Conservation (phyloP, 768 basidiomycete species). For the Boletales sp. region DNA sequence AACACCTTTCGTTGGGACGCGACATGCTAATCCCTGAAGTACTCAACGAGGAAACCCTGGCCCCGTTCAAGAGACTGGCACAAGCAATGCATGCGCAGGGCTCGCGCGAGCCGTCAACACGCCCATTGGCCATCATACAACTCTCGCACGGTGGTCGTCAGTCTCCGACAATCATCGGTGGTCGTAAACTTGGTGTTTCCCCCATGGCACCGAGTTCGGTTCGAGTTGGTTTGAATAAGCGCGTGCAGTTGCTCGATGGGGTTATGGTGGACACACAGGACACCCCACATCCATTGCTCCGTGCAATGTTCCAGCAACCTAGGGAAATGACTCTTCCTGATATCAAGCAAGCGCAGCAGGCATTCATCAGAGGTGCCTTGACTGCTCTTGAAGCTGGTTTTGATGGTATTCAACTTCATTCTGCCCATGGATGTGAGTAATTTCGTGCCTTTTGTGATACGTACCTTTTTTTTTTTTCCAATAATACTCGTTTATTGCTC, state of each 20-base stretch:
- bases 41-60: conserved; percentile 40
- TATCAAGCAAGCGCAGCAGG: conserved; percentile 54
- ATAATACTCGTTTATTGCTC: too few species aligned
- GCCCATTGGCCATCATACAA: conserved; percentile 67
- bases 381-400: conserved; percentile 69
- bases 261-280: conserved; percentile 3
- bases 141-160: conserved; percentile 83
- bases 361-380: conserved; percentile 65
- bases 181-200: conserved; percentile 53
- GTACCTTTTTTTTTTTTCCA: too few species aligned
- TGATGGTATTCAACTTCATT: conserved; percentile 85
- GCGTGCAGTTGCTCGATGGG: conserved; percentile 5
- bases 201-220: conserved; percentile 74
- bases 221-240: conserved; percentile 37
- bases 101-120: conserved; percentile 6
- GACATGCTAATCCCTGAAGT: conserved; percentile 59
- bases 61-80: conserved; percentile 51
- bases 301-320: conserved; percentile 61
- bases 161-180: conserved; percentile 68
- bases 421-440: conserved; percentile 77
- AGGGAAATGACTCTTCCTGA: conserved; percentile 54
- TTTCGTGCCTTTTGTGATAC: not conserved
- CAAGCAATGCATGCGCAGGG: conserved; percentile 43
- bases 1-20: conserved; percentile 68
- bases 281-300: conserved; percentile 26